phyloP scores from a whole-genome alignment of 768 basidiomycete genomes.

The Boletus sp. region DNA sequence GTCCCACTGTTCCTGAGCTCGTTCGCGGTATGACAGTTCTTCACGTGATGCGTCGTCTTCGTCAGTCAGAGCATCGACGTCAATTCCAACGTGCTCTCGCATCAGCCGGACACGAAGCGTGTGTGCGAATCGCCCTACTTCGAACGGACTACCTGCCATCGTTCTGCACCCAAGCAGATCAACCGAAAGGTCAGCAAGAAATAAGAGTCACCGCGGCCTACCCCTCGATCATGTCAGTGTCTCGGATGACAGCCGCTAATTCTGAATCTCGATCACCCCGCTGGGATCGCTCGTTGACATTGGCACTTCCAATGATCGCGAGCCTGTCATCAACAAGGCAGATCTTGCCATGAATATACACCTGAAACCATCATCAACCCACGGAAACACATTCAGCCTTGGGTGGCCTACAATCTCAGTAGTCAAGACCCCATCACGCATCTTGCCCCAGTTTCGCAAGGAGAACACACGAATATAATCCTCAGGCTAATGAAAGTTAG shows the following conservation, averaged over 20 bases:
- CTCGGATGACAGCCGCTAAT: slow-evolving; percentile 85
- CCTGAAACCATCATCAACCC: slow-evolving; percentile 37
- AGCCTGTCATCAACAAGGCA: slow-evolving; percentile 93
- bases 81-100: slow-evolving; percentile 94
- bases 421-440: slow-evolving; percentile 76
- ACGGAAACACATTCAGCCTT: background rate
- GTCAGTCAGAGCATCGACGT: slow-evolving; percentile 85
- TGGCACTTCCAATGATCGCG: slow-evolving; percentile 93
- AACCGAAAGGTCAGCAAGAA: background rate
- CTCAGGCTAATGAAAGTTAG: slow-evolving; percentile 60
- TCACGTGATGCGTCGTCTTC: slow-evolving; percentile 61
- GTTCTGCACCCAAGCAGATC: slow-evolving; percentile 44
- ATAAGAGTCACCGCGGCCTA: slow-evolving; percentile 32
- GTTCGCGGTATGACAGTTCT: slow-evolving; percentile 45
- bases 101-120: slow-evolving; percentile 89
- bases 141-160: slow-evolving; percentile 93
- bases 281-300: slow-evolving; percentile 96
- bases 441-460: slow-evolving; percentile 89
- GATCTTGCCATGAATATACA: slow-evolving; percentile 75
- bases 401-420: slow-evolving; percentile 72
- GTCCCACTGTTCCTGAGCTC: slow-evolving; percentile 63
- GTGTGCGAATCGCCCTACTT: slow-evolving; percentile 97
- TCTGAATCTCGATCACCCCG: slow-evolving; percentile 97
- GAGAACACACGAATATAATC: slow-evolving; percentile 91
- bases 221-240: slow-evolving; percentile 97